A percentile compares a stretch with the other conserved stretches of the same genome.
These are phyloP conservation scores for Myrmaecium sp. DNA, from an alignment of 2,329 filamentous ascomycete genomes.

Conservation along the genomic window DNA sequence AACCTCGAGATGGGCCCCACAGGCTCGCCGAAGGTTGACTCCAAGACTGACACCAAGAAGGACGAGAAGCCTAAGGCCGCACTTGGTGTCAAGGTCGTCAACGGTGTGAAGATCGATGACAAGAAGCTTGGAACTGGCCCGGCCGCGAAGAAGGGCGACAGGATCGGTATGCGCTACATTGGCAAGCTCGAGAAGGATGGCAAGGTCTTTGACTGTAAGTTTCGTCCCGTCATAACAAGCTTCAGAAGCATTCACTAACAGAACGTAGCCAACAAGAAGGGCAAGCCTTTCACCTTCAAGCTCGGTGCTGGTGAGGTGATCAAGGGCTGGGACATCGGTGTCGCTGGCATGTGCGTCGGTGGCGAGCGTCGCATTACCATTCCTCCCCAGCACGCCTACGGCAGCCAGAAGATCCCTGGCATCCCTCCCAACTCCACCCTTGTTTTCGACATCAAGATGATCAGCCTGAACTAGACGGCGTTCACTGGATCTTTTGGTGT, in stretches of 20 bases:
- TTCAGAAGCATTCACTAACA: conserved; percentile 8
- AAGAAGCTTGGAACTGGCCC: conserved; percentile 79
- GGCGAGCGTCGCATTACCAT: conserved; percentile 88
- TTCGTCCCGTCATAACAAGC: background rate
- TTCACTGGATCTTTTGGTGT: background rate
- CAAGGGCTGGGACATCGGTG: conserved; percentile 95
- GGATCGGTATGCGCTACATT: conserved; percentile 90
- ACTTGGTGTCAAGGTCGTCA: conserved; percentile 58
- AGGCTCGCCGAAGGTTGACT: conserved; percentile 29
- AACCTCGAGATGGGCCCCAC: conserved; percentile 95
- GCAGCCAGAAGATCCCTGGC: conserved; percentile 62
- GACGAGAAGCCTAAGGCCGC: conserved; percentile 34
- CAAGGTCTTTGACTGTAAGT: conserved; percentile 85
- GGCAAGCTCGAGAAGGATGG: conserved; percentile 79
- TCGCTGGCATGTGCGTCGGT: conserved; percentile 81
- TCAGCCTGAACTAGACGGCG: conserved; percentile 27
- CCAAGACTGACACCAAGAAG: conserved; percentile 11
- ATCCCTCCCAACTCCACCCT: conserved; percentile 86
- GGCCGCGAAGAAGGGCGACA: conserved; percentile 76
- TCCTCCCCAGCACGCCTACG: conserved; percentile 76
- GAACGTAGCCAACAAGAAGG: conserved; percentile 85
- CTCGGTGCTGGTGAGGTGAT: conserved; percentile 90
- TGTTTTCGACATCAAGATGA: conserved; percentile 58
- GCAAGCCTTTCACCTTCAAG: conserved; percentile 93
- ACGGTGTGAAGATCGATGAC: conserved; percentile 88